A percentile compares a stretch with the other conserved stretches of the same genome.
Conservation (phyloP, 1,139 yeast species). For the Saccharomyces hybrid region DNA sequence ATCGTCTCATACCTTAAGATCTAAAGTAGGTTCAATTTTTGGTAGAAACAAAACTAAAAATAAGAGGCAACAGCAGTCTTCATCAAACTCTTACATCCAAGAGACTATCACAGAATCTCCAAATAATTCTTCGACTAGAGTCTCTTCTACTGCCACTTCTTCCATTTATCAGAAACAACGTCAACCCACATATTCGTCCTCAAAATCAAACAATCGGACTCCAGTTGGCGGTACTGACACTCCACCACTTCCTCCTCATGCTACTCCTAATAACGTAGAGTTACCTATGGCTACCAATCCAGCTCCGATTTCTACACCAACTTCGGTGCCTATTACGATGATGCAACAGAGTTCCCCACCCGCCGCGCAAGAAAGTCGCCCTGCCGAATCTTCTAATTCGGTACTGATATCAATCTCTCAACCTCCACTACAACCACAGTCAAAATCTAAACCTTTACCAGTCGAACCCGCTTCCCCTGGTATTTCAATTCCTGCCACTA, state of each 20-base stretch:
- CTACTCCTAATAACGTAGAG: not conserved
- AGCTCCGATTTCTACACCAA: not conserved
- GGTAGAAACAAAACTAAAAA: slow-evolving; percentile 46
- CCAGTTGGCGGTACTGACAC: not conserved
- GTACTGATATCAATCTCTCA: slow-evolving; percentile 14
- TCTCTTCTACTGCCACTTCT: not conserved
- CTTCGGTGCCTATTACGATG: not conserved
- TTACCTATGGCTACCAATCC: not conserved
- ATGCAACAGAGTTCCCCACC: not conserved
- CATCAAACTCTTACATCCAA: slow-evolving; percentile 8
- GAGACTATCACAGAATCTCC: slow-evolving; percentile 11
- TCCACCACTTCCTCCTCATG: not conserved
- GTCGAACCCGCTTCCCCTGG: slow-evolving; percentile 7
- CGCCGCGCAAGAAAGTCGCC: too few species aligned
- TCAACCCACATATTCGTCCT: not conserved
- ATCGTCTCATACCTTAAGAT: slow-evolving; percentile 43
- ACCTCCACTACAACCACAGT: slow-evolving; percentile 20
- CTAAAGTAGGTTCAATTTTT: slow-evolving; percentile 80
- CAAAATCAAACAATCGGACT: not conserved
- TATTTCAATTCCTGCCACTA: not conserved
- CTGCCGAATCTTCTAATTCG: not conserved
- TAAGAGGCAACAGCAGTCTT: slow-evolving; percentile 11
- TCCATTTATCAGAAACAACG: not conserved
- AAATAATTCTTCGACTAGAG: not conserved
- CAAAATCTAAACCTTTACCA: slow-evolving; percentile 8